Conservation (phyloP, 495 filamentous ascomycete species). For the Aspergillus heteromorphus region DNA sequence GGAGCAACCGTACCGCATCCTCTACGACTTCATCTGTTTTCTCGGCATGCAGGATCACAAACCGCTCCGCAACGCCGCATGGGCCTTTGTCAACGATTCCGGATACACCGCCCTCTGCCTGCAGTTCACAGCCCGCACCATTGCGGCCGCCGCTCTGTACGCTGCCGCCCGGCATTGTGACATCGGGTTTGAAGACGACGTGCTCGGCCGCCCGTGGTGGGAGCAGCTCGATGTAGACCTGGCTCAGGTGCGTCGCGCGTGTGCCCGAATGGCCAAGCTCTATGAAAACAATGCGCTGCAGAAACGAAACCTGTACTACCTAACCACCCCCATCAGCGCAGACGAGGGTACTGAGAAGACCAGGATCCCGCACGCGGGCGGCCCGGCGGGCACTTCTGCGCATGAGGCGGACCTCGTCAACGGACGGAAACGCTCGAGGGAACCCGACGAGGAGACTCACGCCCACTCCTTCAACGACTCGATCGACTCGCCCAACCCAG, state of each 20-base stretch:
- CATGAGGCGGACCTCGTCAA: slow-evolving; percentile 18
- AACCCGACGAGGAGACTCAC: slow-evolving; percentile 28
- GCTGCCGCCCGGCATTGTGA: slow-evolving; percentile 67
- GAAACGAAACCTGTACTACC: slow-evolving; percentile 39
- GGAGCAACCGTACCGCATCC: slow-evolving; percentile 73
- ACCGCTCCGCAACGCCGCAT: slow-evolving; percentile 71
- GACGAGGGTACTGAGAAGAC: slow-evolving; percentile 29
- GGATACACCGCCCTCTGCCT: slow-evolving; percentile 79
- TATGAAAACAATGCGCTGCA: slow-evolving; percentile 64
- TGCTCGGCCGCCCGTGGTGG: slow-evolving; percentile 82
- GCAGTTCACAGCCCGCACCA: slow-evolving; percentile 68
- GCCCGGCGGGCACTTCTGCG: slow-evolving; percentile 21
- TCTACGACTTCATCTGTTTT: slow-evolving; percentile 70
- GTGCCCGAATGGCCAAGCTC: slow-evolving; percentile 65
- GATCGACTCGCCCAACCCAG: slow-evolving; percentile 4
- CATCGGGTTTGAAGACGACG: slow-evolving; percentile 67
- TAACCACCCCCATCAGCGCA: slow-evolving; percentile 27
- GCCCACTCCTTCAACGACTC: slow-evolving; percentile 5
- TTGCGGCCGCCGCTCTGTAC: slow-evolving; percentile 83
- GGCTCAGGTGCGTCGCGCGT: slow-evolving; percentile 57
- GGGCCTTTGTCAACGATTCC: slow-evolving; percentile 89
- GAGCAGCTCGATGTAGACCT: slow-evolving; percentile 59
- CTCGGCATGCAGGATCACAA: slow-evolving; percentile 68
- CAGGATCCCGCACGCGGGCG: slow-evolving; percentile 23
- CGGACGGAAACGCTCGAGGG: slow-evolving; percentile 41